Percentiles rank a stretch among this genome's conserved stretches.
These are phyloP conservation scores for Amorphotheca resinae DNA, from an alignment of 495 filamentous ascomycete genomes.

Conservation along the genomic window DNA sequence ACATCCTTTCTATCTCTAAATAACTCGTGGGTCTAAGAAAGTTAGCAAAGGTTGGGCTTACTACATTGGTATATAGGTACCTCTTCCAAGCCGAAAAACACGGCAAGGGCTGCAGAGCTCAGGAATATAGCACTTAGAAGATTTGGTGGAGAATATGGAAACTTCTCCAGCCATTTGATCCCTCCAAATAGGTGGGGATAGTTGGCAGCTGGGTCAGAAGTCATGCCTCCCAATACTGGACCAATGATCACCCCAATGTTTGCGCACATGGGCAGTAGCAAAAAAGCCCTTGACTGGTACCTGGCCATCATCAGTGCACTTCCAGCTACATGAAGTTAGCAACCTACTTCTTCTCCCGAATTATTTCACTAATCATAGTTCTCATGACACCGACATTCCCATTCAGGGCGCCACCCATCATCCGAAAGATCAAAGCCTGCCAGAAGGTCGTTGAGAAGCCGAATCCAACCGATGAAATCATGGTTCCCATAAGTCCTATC, in stretches of 20 bases:
- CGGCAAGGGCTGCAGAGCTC: constrained; percentile 35
- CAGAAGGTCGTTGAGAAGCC: constrained; percentile 62
- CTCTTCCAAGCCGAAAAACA: constrained; percentile 60
- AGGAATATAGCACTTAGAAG: constrained; percentile 60
- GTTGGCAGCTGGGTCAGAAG: constrained; percentile 59
- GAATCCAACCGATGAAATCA: constrained; percentile 63
- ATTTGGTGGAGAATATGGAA: constrained; percentile 67
- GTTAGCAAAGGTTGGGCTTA: constrained; percentile 11
- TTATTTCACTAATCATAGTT: constrained; percentile 65
- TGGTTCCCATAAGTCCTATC: constrained; percentile 61
- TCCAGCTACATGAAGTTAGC: constrained; percentile 37
- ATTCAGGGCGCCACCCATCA: constrained; percentile 64
- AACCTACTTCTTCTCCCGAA: constrained; percentile 53
- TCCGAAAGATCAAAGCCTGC: constrained; percentile 61
- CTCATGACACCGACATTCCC: constrained; percentile 74
- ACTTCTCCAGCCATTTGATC: constrained; percentile 51
- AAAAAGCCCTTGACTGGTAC: constrained; percentile 63
- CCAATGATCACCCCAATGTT: constrained; percentile 70
- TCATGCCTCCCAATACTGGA: constrained; percentile 59
- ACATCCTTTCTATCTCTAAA: constrained; percentile 35
- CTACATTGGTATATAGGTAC: constrained; percentile 25
- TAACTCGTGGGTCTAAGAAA: constrained; percentile 35
- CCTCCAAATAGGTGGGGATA: constrained; percentile 59
- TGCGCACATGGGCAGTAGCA: constrained; percentile 71
- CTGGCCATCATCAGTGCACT: constrained; percentile 63